Conservation (phyloP, 352 stramenopile genomes). For the Peronosclerospora sorghi region DNA sequence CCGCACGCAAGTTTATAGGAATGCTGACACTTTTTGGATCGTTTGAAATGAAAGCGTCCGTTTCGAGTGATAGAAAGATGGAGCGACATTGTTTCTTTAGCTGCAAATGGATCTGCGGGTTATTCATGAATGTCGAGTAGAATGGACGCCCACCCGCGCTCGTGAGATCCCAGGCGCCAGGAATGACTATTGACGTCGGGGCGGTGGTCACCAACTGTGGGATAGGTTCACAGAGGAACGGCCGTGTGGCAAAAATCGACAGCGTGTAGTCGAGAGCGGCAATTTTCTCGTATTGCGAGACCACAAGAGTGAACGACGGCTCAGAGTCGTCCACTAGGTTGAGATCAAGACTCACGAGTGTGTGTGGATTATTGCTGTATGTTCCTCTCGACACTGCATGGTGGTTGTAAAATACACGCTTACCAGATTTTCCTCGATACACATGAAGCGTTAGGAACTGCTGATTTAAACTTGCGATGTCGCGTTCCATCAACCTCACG, state of each 20-base stretch:
- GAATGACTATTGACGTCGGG: slow-evolving; percentile 30
- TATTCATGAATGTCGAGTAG: slow-evolving; percentile 72
- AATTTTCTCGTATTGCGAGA: slow-evolving; percentile 88
- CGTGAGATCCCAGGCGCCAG: slow-evolving; percentile 27
- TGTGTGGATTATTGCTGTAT: slow-evolving; percentile 91
- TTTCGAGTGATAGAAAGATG: slow-evolving; percentile 55
- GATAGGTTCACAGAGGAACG: slow-evolving; percentile 47
- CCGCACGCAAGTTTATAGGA: slow-evolving; percentile 58
- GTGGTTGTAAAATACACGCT: slow-evolving; percentile 79
- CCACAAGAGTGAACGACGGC: slow-evolving; percentile 80
- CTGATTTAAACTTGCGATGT: slow-evolving; percentile 36
- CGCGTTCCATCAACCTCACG: slow-evolving; percentile 69
- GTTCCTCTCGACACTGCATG: slow-evolving; percentile 65
- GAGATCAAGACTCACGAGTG: slow-evolving; percentile 78
- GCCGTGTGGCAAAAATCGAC: slow-evolving; percentile 74
- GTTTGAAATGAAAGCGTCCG: slow-evolving; percentile 28
- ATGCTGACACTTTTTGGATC: slow-evolving; percentile 16
- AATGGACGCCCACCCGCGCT: slow-evolving; percentile 54
- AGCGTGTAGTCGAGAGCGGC: slow-evolving; percentile 84
- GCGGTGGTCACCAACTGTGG: slow-evolving; percentile 30
- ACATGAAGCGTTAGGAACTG: slow-evolving; percentile 89
- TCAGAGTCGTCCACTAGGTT: slow-evolving; percentile 37
- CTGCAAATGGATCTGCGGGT: slow-evolving; percentile 62
- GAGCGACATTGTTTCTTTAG: slow-evolving; percentile 20
- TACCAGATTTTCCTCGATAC: slow-evolving; percentile 50